Conservation (phyloP, 2,329 filamentous ascomycete genomes). For the Xylariales sp. region DNA sequence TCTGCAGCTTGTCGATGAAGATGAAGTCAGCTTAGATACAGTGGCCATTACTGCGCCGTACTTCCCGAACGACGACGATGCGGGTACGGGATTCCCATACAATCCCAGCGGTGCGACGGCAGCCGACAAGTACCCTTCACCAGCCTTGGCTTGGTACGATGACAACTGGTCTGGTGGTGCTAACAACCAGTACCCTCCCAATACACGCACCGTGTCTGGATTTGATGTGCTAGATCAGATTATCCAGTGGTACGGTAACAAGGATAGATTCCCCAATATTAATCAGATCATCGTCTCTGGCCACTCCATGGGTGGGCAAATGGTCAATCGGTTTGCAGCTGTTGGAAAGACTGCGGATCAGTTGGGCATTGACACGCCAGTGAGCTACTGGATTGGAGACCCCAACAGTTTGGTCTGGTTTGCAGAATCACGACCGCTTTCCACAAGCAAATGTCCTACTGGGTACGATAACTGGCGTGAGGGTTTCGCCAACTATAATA, state of each 20-base stretch:
- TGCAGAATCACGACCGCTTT: not conserved
- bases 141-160: constrained; percentile 6
- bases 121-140: constrained; percentile 6
- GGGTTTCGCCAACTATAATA: constrained; percentile 3
- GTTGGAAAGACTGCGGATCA: constrained; percentile 6
- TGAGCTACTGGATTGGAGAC: constrained; percentile 6
- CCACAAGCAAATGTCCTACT: constrained; percentile 4
- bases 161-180: constrained; percentile 4
- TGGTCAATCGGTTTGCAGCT: constrained; percentile 5
- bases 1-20: constrained; percentile 3
- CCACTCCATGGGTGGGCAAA: constrained; percentile 7
- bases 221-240: constrained; percentile 7
- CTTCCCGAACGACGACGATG: constrained; percentile 7
- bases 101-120: constrained; percentile 5
- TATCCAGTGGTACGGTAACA: constrained; percentile 6
- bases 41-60: constrained; percentile 3
- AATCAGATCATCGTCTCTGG: constrained; percentile 7
- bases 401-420: constrained; percentile 5
- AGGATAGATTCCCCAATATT: constrained; percentile 4
- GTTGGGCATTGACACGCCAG: constrained; percentile 1
- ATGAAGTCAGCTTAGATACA: constrained; percentile 1
- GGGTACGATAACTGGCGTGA: constrained; percentile 6
- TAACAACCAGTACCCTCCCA: constrained; percentile 7
- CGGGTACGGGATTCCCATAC: constrained; percentile 5
- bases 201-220: constrained; percentile 2